Percentiles rank a stretch among this genome's conserved stretches.
phyloP scores from a whole-genome alignment of 129 eudicot genomes.

The Artemisia annua region DNA sequence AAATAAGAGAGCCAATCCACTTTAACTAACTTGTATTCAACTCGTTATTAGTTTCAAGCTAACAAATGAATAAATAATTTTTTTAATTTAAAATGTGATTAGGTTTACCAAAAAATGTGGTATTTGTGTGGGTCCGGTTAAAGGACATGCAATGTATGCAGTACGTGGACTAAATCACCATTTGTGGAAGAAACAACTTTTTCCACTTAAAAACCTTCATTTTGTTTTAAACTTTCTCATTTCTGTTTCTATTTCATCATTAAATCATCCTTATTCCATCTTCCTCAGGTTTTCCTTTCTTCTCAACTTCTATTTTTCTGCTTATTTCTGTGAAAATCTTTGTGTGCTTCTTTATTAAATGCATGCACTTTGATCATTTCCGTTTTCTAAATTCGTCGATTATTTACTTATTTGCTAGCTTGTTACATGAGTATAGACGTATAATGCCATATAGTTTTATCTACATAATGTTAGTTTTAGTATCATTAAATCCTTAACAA shows the following conservation, averaged over 20 bases:
- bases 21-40: no score
- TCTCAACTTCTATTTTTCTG: not conserved
- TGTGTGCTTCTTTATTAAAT: not conserved
- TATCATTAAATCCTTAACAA: no score
- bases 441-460: no score
- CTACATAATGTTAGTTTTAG: no score
- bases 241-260: not conserved
- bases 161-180: slow-evolving; percentile 14
- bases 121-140: slow-evolving; percentile 5
- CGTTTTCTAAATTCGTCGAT: not conserved
- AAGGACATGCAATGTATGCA: not conserved
- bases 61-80: no score
- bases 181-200: not conserved
- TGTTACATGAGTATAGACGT: no score
- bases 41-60: no score
- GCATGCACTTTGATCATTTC: not conserved
- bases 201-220: not conserved
- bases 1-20: no score
- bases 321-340: not conserved
- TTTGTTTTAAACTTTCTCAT: slow-evolving; percentile 1
- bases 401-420: not conserved
- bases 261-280: not conserved
- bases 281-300: slow-evolving; percentile 21
- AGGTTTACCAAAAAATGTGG: no score
- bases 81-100: no score